Evolutionary conservation across 208 protist genomes (phyloP).

Genomic region (Balamuthia mandrillaris): DNA sequence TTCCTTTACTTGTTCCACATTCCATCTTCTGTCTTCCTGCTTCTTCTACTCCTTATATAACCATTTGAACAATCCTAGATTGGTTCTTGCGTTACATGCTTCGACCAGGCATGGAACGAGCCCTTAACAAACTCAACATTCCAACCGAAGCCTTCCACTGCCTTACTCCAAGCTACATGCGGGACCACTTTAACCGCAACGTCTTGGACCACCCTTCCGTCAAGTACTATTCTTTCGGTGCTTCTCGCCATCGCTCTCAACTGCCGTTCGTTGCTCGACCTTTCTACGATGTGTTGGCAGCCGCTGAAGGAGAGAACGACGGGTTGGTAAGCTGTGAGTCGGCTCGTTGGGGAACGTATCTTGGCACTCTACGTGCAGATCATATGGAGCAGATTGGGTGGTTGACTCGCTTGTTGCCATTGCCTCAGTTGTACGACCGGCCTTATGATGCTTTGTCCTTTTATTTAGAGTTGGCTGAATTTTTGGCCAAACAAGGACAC

Average conservation of each 20-base stretch:
- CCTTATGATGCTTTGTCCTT: slow-evolving; percentile 18
- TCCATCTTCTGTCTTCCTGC: too few relatives aligned
- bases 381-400: too few relatives aligned
- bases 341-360: background rate
- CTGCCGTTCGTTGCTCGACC: background rate
- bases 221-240: slow-evolving; percentile 41
- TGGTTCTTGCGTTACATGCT: too few relatives aligned
- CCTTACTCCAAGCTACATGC: background rate
- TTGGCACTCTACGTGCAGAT: background rate
- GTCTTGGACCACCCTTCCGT: slow-evolving; percentile 8
- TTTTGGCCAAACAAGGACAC: slow-evolving; percentile 6
- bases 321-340: slow-evolving; percentile 1
- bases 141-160: background rate
- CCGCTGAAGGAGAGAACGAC: slow-evolving; percentile 8
- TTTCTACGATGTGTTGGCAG: background rate
- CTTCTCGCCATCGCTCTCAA: background rate
- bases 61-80: too few relatives aligned
- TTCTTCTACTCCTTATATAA: too few relatives aligned
- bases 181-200: slow-evolving; percentile 10
- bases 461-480: background rate
- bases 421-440: too few relatives aligned
- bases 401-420: too few relatives aligned
- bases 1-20: too few relatives aligned
- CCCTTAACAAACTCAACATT: too few relatives aligned
- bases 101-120: too few relatives aligned